These are phyloP conservation scores for Auricularia sp. DNA, from an alignment of 768 basidiomycete species.

Conservation along the genomic window DNA sequence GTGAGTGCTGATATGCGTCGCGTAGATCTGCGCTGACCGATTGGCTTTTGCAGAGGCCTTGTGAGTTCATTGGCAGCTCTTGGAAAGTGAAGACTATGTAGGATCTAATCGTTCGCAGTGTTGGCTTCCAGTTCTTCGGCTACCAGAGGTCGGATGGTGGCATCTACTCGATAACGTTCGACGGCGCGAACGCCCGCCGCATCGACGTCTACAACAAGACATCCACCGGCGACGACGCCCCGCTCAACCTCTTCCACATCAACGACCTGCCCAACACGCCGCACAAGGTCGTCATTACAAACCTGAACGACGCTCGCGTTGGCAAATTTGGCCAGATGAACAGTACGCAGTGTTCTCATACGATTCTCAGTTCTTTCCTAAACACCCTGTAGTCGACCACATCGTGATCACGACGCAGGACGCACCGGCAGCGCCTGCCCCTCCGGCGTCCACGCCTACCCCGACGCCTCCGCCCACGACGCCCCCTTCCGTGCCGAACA, in stretches of 20 bases:
- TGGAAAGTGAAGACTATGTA: neutral
- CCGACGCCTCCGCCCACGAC: no score
- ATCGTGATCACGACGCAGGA: neutral
- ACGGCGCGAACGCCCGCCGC: neutral
- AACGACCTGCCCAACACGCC: neutral
- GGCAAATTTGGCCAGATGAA: neutral
- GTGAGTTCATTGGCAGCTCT: neutral
- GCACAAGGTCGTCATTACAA: neutral
- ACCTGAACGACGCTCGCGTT: neutral
- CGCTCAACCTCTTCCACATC: neutral
- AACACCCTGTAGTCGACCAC: neutral
- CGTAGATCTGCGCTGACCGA: no score
- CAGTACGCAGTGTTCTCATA: neutral
- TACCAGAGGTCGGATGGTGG: neutral
- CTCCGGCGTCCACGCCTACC: neutral
- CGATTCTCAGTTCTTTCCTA: no score
- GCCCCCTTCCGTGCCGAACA: no score
- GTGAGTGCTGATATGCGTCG: neutral
- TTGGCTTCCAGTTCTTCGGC: neutral
- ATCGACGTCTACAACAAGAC: conserved; percentile 2
- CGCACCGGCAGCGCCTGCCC: neutral
- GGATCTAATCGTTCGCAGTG: neutral
- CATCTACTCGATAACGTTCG: neutral
- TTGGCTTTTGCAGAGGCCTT: neutral
- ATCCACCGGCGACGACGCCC: neutral